A percentile compares a stretch with the other conserved stretches of the same genome.
phyloP scores from a whole-genome alignment of 2,329 filamentous ascomycete species.

The Orbilia blumenaviensis region DNA sequence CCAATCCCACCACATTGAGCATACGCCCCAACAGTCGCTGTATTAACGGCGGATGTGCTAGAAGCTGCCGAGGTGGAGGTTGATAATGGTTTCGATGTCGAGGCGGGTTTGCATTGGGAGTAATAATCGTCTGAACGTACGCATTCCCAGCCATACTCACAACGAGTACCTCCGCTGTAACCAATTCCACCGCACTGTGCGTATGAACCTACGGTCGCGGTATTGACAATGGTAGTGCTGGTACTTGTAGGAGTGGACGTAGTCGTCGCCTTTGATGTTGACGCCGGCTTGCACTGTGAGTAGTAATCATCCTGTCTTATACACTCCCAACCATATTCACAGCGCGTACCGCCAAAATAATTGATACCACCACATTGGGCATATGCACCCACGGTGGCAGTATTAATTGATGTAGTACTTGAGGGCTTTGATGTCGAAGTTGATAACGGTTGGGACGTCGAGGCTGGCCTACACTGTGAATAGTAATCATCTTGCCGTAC shows the following conservation, averaged over 20 bases:
- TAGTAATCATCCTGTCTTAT: slow-evolving; percentile 33
- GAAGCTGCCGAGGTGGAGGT: slow-evolving; percentile 5
- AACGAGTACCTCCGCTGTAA: slow-evolving; percentile 61
- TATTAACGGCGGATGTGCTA: slow-evolving; percentile 55
- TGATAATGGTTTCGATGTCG: neutral
- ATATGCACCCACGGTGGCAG: neutral
- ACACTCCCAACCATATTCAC: slow-evolving; percentile 35
- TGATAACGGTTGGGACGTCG: neutral
- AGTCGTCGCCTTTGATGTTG: neutral
- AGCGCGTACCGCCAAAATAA: slow-evolving; percentile 16
- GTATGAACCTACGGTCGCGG: neutral
- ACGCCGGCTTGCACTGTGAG: slow-evolving; percentile 48
- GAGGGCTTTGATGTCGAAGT: slow-evolving; percentile 12
- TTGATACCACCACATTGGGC: slow-evolving; percentile 20
- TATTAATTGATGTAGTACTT: slow-evolving; percentile 42
- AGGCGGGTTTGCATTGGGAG: slow-evolving; percentile 61
- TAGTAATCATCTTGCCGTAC: slow-evolving; percentile 62
- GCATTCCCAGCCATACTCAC: slow-evolving; percentile 62
- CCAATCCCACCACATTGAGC: slow-evolving; percentile 21
- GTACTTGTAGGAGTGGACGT: neutral
- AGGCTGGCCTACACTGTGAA: slow-evolving; percentile 61
- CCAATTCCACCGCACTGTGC: slow-evolving; percentile 12
- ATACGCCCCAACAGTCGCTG: neutral
- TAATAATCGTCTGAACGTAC: slow-evolving; percentile 62
- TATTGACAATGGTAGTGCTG: neutral